Percentiles rank a stretch among this genome's conserved stretches.
These are phyloP conservation scores for Ophiocordyceps camponoti-rufipedis DNA, from an alignment of 2,329 filamentous ascomycete genomes.

Conservation along the genomic window DNA sequence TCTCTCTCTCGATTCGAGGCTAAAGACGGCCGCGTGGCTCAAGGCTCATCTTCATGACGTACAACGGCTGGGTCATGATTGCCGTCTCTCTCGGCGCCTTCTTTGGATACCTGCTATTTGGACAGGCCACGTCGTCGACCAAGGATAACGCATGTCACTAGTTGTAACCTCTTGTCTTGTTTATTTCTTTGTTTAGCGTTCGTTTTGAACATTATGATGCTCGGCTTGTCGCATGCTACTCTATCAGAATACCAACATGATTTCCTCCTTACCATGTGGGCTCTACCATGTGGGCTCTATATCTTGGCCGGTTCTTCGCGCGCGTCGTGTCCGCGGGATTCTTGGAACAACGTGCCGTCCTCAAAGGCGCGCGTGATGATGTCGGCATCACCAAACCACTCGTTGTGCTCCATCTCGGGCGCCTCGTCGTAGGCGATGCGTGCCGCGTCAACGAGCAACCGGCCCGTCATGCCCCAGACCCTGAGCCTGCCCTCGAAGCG, in stretches of 20 bases:
- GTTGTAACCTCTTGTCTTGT: slow-evolving; percentile 4
- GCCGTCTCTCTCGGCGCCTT: slow-evolving; percentile 79
- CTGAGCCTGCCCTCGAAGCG: slow-evolving; percentile 44
- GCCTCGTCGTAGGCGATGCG: slow-evolving; percentile 65
- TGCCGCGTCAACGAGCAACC: slow-evolving; percentile 77
- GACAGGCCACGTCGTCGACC: slow-evolving; percentile 46
- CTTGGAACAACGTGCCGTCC: slow-evolving; percentile 28
- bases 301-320: slow-evolving; percentile 14
- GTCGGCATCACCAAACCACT: slow-evolving; percentile 31
- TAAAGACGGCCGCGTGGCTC: background rate
- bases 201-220: background rate
- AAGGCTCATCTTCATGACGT: slow-evolving; percentile 99
- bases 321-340: slow-evolving; percentile 13
- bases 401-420: slow-evolving; percentile 63
- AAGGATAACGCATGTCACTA: slow-evolving; percentile 89
- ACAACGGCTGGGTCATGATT: slow-evolving; percentile 96
- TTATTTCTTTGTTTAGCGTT: background rate
- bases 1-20: background rate
- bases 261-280: background rate
- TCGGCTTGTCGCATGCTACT: background rate
- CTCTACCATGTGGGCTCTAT: slow-evolving; percentile 3
- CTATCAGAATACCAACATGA: background rate
- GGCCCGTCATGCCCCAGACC: slow-evolving; percentile 89
- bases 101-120: slow-evolving; percentile 71
- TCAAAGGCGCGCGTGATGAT: slow-evolving; percentile 27